Evolutionary conservation across 768 basidiomycete species (phyloP).

Genomic region (Nidularia pulvinata): DNA sequence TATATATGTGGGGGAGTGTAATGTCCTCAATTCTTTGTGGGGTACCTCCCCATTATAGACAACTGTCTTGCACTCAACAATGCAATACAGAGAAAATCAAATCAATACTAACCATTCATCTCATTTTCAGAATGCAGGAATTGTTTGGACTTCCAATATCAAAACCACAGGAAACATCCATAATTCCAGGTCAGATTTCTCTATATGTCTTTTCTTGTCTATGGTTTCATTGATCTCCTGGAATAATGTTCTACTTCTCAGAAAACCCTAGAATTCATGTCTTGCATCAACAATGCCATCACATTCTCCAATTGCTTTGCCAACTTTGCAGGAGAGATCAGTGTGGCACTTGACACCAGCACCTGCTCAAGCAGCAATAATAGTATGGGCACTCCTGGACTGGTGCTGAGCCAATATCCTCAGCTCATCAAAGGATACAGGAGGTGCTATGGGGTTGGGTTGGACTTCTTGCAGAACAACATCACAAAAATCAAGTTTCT

Average conservation of each 20-base stretch:
- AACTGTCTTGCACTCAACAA: constrained; percentile 9
- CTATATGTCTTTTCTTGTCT: constrained; percentile 16
- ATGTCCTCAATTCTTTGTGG: no score
- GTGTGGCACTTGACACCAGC: not conserved
- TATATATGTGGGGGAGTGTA: no score
- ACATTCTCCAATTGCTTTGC: constrained; percentile 53
- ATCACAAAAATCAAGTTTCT: constrained; percentile 61
- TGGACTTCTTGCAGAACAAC: constrained; percentile 29
- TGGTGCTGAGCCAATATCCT: constrained; percentile 39
- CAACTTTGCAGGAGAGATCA: not conserved
- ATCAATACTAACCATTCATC: no score
- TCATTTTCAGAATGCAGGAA: no score
- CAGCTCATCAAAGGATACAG: constrained; percentile 54
- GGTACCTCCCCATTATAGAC: no score
- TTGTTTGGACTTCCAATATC: constrained; percentile 15
- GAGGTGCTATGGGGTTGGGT: constrained; percentile 44
- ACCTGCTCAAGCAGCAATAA: not conserved
- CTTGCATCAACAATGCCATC: constrained; percentile 64
- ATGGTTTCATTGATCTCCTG: not conserved
- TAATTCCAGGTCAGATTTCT: constrained; percentile 20
- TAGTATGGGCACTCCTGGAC: no score
- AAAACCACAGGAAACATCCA: constrained; percentile 32
- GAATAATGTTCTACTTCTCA: constrained; percentile 1
- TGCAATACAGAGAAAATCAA: no score
- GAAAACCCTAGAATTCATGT: constrained; percentile 38